phyloP scores from a whole-genome alignment of 768 basidiomycete genomes.

The Suillus hirtellus region DNA sequence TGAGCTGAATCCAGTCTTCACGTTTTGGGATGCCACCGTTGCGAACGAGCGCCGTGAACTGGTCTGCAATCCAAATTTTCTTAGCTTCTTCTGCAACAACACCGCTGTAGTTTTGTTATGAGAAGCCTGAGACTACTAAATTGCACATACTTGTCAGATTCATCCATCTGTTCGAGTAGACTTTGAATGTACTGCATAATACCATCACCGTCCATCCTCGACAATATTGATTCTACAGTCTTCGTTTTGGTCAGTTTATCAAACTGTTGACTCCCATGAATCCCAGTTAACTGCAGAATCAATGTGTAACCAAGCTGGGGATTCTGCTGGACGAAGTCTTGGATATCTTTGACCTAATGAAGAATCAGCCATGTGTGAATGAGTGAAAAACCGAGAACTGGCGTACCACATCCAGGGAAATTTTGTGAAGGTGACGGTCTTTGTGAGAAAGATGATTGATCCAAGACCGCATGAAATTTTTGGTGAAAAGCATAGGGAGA shows the following conservation, averaged over 20 bases:
- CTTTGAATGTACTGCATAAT: constrained; percentile 77
- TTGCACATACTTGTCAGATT: constrained; percentile 41
- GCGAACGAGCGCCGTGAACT: constrained; percentile 74
- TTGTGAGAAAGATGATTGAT: constrained; percentile 90
- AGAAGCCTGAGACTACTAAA: background rate
- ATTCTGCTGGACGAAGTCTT: constrained; percentile 69
- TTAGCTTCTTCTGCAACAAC: constrained; percentile 53
- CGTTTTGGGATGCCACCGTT: constrained; percentile 79
- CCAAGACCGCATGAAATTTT: constrained; percentile 95
- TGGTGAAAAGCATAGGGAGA: constrained; percentile 87
- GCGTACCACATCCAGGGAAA: constrained; percentile 78
- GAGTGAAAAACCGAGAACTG: background rate
- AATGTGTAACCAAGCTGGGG: constrained; percentile 83
- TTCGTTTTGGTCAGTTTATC: constrained; percentile 92
- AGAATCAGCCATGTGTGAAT: constrained; percentile 5
- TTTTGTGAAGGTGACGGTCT: constrained; percentile 89
- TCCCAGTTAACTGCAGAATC: constrained; percentile 81
- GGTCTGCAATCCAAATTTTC: constrained; percentile 84
- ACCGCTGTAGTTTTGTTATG: constrained; percentile 33
- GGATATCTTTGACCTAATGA: constrained; percentile 70
- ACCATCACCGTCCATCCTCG: constrained; percentile 69
- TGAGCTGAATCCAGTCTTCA: constrained; percentile 71
- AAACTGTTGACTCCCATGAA: constrained; percentile 83
- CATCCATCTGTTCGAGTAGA: constrained; percentile 64
- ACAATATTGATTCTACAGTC: constrained; percentile 83